These are phyloP conservation scores for Naegleria gruberi DNA, from an alignment of 208 protist genomes.

Conservation along the genomic window DNA sequence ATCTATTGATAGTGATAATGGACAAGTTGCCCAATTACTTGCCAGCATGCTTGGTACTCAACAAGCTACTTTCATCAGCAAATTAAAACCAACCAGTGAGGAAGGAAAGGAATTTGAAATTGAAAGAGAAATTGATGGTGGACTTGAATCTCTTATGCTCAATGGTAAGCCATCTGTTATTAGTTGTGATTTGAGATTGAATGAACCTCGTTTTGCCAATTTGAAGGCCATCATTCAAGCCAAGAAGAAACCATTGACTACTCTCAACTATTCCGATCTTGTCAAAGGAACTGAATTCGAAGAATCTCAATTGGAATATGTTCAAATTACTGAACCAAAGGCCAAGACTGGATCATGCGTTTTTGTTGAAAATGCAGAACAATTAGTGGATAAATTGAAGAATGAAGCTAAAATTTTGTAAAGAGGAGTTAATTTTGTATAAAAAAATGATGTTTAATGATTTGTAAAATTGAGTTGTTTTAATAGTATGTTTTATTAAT, in stretches of 20 bases:
- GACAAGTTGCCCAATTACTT: slow-evolving; percentile 85
- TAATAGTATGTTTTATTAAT: no score
- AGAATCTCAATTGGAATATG: not conserved
- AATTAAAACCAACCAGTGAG: slow-evolving; percentile 54
- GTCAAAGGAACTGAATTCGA: slow-evolving; percentile 52
- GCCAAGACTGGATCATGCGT: slow-evolving; percentile 60
- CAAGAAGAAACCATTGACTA: slow-evolving; percentile 77
- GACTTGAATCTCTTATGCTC: slow-evolving; percentile 69
- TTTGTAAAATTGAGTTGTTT: not conserved
- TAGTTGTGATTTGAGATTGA: slow-evolving; percentile 77
- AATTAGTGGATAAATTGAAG: slow-evolving; percentile 78
- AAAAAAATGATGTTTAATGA: not conserved
- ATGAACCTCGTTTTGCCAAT: slow-evolving; percentile 88
- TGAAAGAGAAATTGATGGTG: slow-evolving; percentile 85
- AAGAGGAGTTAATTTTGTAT: slow-evolving; percentile 5
- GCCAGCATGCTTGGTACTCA: slow-evolving; percentile 77
- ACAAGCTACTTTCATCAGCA: slow-evolving; percentile 86
- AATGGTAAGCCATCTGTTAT: slow-evolving; percentile 71
- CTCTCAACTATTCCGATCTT: slow-evolving; percentile 37
- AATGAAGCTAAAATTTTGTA: slow-evolving; percentile 77
- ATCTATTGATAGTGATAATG: slow-evolving; percentile 87
- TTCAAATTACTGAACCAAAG: slow-evolving; percentile 50
- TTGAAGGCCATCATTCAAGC: slow-evolving; percentile 96
- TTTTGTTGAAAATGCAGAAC: slow-evolving; percentile 73
- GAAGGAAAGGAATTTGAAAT: slow-evolving; percentile 61